Evolutionary conservation across 2,329 filamentous ascomycete species (phyloP).

Genomic region (Venturia carpophila): DNA sequence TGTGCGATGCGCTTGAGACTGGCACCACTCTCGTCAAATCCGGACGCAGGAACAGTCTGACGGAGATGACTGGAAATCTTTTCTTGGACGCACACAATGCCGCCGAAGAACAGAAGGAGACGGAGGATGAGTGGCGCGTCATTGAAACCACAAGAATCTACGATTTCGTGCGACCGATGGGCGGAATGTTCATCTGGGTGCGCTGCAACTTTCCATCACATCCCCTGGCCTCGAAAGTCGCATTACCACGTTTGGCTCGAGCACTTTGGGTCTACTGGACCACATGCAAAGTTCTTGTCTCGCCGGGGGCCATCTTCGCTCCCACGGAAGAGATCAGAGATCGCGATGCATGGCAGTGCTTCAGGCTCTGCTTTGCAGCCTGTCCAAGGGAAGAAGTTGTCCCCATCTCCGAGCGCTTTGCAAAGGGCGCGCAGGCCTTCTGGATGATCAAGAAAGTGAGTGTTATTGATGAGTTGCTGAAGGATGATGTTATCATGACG

Average conservation of each 20-base stretch:
- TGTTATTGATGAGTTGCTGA: slow-evolving; percentile 55
- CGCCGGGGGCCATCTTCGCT: slow-evolving; percentile 67
- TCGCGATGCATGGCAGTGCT: slow-evolving; percentile 60
- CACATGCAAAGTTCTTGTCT: slow-evolving; percentile 58
- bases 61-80: slow-evolving; percentile 32
- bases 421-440: slow-evolving; percentile 62
- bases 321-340: slow-evolving; percentile 53
- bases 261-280: slow-evolving; percentile 68
- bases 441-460: slow-evolving; percentile 64
- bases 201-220: slow-evolving; percentile 64
- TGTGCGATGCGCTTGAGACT: slow-evolving; percentile 66
- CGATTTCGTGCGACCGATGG: slow-evolving; percentile 71
- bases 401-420: slow-evolving; percentile 55
- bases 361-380: slow-evolving; percentile 77
- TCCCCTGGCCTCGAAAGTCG: slow-evolving; percentile 50
- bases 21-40: slow-evolving; percentile 59
- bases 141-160: slow-evolving; percentile 67
- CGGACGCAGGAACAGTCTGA: slow-evolving; percentile 37
- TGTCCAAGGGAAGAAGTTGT: slow-evolving; percentile 64
- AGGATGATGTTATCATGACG: slow-evolving; percentile 1
- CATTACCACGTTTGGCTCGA: slow-evolving; percentile 50
- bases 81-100: slow-evolving; percentile 31
- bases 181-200: slow-evolving; percentile 90
- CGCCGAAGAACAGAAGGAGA: slow-evolving; percentile 23
- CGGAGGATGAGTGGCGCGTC: slow-evolving; percentile 60